Percentiles rank a stretch among this genome's conserved stretches.
Evolutionary conservation across 2,329 filamentous ascomycete species (phyloP).

Genomic region (Pseudogymnoascus sp.): DNA sequence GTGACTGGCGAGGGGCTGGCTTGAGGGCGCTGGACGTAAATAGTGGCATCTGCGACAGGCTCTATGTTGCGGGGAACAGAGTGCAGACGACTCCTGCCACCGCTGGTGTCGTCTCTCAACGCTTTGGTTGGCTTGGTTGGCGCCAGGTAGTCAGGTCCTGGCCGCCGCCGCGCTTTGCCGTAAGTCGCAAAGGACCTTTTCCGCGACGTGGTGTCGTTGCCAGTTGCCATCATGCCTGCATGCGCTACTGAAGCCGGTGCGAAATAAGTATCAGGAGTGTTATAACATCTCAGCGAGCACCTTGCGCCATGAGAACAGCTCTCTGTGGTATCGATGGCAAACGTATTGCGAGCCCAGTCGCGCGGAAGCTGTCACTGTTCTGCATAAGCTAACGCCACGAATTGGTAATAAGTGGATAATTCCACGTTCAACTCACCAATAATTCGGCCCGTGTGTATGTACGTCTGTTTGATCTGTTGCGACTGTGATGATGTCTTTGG

Average conservation of each 20-base stretch:
- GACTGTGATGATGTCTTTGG: background rate
- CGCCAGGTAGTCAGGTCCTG: constrained; percentile 22
- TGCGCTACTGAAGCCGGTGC: background rate
- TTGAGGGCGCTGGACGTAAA: background rate
- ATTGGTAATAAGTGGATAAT: background rate
- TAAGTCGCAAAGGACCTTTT: constrained; percentile 29
- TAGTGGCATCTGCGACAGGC: background rate
- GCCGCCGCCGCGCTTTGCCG: constrained; percentile 26
- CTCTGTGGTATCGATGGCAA: background rate
- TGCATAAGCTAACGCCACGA: background rate
- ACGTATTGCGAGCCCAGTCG: background rate
- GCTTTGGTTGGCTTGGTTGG: background rate
- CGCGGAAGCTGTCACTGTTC: background rate
- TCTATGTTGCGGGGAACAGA: background rate
- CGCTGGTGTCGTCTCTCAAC: background rate
- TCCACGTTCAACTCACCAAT: background rate
- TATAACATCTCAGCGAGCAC: background rate
- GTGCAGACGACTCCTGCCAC: background rate
- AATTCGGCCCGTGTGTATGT: background rate
- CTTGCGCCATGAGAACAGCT: background rate
- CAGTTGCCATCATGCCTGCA: constrained; percentile 22
- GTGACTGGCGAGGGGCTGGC: background rate
- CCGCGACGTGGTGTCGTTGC: constrained; percentile 19
- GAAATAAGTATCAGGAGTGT: background rate
- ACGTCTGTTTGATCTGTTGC: background rate